These are phyloP conservation scores for Raphanus sativus DNA, from an alignment of 345 rosid species.

Conservation along the genomic window DNA sequence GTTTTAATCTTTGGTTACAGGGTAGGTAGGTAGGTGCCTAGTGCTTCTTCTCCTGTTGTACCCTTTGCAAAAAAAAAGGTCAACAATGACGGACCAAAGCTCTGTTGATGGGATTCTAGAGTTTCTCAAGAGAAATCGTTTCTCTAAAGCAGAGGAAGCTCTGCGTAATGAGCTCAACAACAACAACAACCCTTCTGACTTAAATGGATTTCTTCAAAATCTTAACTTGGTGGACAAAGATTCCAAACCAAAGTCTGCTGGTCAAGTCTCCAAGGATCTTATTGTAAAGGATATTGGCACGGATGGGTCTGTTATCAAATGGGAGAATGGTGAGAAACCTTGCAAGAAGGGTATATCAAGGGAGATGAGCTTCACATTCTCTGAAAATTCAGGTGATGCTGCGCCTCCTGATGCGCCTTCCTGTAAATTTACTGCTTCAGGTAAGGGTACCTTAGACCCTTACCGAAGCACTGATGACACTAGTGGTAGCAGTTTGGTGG, in stretches of 20 bases:
- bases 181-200: constrained; percentile 53
- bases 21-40: constrained; percentile 35
- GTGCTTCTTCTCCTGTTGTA: constrained; percentile 22
- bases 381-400: constrained; percentile 55
- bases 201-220: constrained; percentile 69
- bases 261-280: constrained; percentile 70
- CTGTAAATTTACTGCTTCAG: constrained; percentile 52
- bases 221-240: constrained; percentile 59
- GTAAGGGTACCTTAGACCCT: constrained; percentile 47
- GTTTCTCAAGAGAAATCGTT: constrained; percentile 70
- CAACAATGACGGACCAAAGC: constrained; percentile 62
- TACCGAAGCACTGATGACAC: constrained; percentile 43
- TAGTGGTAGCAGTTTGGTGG: constrained; percentile 38
- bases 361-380: constrained; percentile 53
- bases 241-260: constrained; percentile 36
- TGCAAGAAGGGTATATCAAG: constrained; percentile 41
- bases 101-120: constrained; percentile 78
- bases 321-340: constrained; percentile 53
- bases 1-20: constrained; percentile 37
- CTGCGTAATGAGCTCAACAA: constrained; percentile 71
- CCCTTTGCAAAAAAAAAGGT: constrained; percentile 21
- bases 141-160: constrained; percentile 94
- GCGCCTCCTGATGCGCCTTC: constrained; percentile 51
- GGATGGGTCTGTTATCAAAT: constrained; percentile 63
- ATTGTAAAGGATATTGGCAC: constrained; percentile 80